These are phyloP conservation scores for Kingdonia uniflora DNA, from an alignment of 164 flowering plant genomes.

Conservation along the genomic window DNA sequence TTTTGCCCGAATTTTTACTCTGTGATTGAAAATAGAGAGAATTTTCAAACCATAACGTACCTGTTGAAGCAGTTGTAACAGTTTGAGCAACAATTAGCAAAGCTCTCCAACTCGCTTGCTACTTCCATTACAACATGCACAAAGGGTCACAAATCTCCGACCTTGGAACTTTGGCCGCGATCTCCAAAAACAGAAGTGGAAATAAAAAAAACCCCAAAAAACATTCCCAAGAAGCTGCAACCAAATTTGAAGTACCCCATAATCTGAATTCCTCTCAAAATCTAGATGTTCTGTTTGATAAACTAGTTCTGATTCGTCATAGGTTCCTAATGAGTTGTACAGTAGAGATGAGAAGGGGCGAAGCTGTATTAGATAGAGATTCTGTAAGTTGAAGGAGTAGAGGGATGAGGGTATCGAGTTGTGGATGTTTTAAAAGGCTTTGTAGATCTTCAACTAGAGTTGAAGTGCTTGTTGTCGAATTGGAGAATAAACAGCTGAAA, in stretches of 20 bases:
- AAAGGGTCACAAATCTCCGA: conserved; percentile 40
- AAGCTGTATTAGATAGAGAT: conserved; percentile 10
- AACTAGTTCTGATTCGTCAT: conserved; percentile 47
- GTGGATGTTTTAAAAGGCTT: conserved; percentile 34
- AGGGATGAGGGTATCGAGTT: conserved; percentile 31
- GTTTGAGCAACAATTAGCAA: conserved; percentile 37
- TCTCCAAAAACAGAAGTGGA: neutral
- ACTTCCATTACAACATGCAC: conserved; percentile 47
- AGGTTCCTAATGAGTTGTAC: conserved; percentile 69
- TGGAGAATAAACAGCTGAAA: too few species aligned
- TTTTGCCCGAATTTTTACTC: too few species aligned
- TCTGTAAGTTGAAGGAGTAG: conserved; percentile 35
- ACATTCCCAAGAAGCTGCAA: conserved; percentile 70
- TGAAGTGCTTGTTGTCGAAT: conserved; percentile 17
- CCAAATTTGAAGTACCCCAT: conserved; percentile 28
- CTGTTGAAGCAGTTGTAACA: conserved; percentile 40
- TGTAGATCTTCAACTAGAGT: conserved; percentile 28
- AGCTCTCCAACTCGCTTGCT: conserved; percentile 25
- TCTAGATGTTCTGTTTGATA: conserved; percentile 19
- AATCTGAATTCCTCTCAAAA: conserved; percentile 19
- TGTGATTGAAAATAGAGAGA: neutral
- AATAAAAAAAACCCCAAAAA: neutral
- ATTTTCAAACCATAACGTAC: too few species aligned
- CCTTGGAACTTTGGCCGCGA: too few species aligned
- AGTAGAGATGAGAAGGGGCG: conserved; percentile 22